Evolutionary conservation across 306 rosid species (phyloP).

Genomic region (Citrullus colocynthis): DNA sequence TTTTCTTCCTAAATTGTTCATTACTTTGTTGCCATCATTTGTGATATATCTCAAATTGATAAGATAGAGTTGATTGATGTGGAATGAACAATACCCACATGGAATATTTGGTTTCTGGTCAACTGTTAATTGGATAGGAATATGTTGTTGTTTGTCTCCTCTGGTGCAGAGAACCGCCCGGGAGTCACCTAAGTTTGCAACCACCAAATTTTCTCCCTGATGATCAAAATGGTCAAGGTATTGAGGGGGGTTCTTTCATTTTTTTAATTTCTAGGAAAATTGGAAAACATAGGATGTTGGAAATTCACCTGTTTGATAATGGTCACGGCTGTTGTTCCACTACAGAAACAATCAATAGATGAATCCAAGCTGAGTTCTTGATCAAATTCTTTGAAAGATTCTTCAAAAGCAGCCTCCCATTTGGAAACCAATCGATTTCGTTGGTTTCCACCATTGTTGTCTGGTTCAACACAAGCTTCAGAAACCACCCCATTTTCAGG

Average conservation of each 20-base stretch:
- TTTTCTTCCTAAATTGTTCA: neutral
- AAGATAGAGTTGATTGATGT: neutral
- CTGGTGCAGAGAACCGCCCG: conserved; percentile 85
- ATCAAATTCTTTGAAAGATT: conserved; percentile 58
- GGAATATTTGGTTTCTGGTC: conserved; percentile 80
- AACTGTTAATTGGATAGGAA: conserved; percentile 70
- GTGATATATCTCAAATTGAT: neutral
- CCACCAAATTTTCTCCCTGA: conserved; percentile 60
- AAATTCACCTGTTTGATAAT: conserved; percentile 59
- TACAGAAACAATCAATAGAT: conserved; percentile 59
- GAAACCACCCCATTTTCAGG: neutral
- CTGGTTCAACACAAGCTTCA: conserved; percentile 6
- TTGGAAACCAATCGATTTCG: conserved; percentile 31
- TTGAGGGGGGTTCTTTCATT: neutral
- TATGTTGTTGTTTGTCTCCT: conserved; percentile 37
- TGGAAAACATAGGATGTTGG: neutral
- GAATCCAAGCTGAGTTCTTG: conserved; percentile 40
- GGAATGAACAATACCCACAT: conserved; percentile 28
- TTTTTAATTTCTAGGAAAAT: neutral
- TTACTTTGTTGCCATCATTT: neutral
- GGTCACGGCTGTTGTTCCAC: conserved; percentile 82
- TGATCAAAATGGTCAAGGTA: neutral
- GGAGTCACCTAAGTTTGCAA: conserved; percentile 87
- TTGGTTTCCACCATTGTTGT: neutral
- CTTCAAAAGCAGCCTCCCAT: conserved; percentile 59